Conservation (phyloP, 345 rosid species). For the Viola odorata region DNA sequence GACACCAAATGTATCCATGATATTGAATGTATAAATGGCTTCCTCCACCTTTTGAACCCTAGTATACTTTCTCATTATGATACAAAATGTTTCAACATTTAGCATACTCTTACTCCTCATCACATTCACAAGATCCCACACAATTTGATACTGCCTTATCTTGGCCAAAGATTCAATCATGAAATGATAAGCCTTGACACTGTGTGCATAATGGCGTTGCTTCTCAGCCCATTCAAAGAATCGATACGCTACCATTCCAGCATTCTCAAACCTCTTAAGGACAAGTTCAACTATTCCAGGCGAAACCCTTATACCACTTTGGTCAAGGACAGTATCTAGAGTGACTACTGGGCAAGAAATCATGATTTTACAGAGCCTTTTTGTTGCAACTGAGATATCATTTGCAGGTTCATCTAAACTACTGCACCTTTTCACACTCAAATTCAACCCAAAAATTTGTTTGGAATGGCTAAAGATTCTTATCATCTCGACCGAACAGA, state of each 20-base stretch:
- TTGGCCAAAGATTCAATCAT: constrained; percentile 72
- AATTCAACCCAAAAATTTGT: background rate
- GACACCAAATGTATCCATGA: constrained; percentile 74
- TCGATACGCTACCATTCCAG: constrained; percentile 76
- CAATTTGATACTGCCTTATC: constrained; percentile 76
- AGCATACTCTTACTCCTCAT: constrained; percentile 65
- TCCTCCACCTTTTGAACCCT: constrained; percentile 76
- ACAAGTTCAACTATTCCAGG: constrained; percentile 57
- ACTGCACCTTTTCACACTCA: constrained; percentile 1
- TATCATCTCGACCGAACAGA: background rate
- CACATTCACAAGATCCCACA: constrained; percentile 79
- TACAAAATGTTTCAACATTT: constrained; percentile 80
- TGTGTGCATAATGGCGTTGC: constrained; percentile 64
- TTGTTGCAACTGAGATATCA: constrained; percentile 37
- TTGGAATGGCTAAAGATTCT: background rate
- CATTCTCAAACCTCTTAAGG: constrained; percentile 60
- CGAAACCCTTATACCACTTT: constrained; percentile 32
- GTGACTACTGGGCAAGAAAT: constrained; percentile 51
- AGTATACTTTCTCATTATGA: constrained; percentile 82
- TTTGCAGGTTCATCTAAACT: constrained; percentile 28
- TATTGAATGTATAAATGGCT: constrained; percentile 73
- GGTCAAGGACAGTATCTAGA: constrained; percentile 68
- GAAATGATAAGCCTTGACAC: constrained; percentile 58
- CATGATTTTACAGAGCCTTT: constrained; percentile 50
- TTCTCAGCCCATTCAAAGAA: constrained; percentile 96